phyloP scores from a whole-genome alignment of 75 land plant genomes.

The Pinus taeda region DNA sequence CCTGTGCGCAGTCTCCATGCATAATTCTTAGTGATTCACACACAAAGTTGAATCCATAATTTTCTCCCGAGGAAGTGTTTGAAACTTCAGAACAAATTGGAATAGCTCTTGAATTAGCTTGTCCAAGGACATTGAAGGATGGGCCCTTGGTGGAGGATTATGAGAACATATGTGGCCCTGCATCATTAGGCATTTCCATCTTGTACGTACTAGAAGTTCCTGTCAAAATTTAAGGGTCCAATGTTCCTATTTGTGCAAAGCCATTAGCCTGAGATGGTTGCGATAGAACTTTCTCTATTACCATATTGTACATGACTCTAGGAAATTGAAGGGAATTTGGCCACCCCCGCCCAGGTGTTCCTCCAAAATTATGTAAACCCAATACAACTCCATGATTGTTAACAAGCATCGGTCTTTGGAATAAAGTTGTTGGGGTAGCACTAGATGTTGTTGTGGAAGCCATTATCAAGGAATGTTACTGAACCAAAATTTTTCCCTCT shows the following conservation, averaged over 20 bases:
- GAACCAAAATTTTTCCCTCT: conserved; percentile 74
- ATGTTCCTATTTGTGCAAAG: too few relatives aligned
- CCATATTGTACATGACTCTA: too few relatives aligned
- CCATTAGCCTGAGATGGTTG: too few relatives aligned
- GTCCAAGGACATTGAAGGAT: not conserved
- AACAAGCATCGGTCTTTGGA: conserved; percentile 1
- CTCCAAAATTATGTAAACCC: too few relatives aligned
- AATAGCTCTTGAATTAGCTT: not conserved
- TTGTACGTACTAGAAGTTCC: conserved; percentile 7
- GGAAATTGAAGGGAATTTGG: too few relatives aligned
- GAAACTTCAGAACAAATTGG: not conserved
- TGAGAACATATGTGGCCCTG: not conserved
- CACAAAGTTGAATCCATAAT: too few relatives aligned
- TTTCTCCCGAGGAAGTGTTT: not conserved
- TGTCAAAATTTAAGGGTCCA: too few relatives aligned
- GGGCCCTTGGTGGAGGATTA: not conserved
- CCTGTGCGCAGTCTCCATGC: too few relatives aligned
- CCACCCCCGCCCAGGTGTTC: too few relatives aligned
- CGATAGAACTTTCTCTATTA: too few relatives aligned
- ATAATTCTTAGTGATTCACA: too few relatives aligned
- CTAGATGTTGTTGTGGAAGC: conserved; percentile 62
- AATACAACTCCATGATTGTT: not conserved
- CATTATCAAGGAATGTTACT: conserved; percentile 76
- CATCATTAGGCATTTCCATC: not conserved
- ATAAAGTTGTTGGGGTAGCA: conserved; percentile 13